Conservation (phyloP, 208 protist species). For the Polymyxa betae region DNA sequence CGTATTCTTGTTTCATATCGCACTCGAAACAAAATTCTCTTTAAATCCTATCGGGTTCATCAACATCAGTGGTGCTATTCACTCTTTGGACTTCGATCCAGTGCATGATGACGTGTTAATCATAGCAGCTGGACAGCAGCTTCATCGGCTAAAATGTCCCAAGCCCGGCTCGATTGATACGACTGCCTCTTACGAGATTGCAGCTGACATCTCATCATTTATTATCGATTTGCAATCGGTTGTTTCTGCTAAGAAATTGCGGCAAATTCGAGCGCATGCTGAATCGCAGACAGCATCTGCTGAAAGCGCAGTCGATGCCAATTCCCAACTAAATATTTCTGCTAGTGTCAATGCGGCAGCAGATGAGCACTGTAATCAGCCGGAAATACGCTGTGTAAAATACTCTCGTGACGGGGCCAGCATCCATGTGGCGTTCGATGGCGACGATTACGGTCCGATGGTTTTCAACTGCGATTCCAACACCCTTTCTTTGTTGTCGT, state of each 20-base stretch:
- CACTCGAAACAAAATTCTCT: conserved; percentile 58
- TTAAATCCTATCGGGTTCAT: conserved; percentile 80
- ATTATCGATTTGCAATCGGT: neutral
- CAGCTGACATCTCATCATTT: neutral
- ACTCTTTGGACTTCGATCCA: neutral
- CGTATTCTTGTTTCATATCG: conserved; percentile 86
- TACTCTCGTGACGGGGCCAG: neutral
- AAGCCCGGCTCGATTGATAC: neutral
- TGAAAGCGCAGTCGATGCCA: neutral
- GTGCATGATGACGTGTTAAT: neutral
- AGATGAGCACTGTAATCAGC: neutral
- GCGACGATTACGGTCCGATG: conserved; percentile 34
- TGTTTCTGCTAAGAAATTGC: neutral
- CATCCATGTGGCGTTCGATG: neutral
- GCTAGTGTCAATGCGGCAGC: neutral
- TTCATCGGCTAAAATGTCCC: neutral
- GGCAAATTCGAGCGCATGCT: neutral
- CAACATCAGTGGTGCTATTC: conserved; percentile 57
- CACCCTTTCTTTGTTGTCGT: neutral
- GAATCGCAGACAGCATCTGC: neutral
- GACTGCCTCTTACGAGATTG: neutral
- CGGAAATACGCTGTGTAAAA: neutral
- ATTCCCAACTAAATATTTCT: neutral
- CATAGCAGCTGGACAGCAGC: neutral
- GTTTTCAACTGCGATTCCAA: neutral